Evolutionary conservation across 495 filamentous ascomycete genomes (phyloP).

Genomic region (Aspergillus homomorphus): DNA sequence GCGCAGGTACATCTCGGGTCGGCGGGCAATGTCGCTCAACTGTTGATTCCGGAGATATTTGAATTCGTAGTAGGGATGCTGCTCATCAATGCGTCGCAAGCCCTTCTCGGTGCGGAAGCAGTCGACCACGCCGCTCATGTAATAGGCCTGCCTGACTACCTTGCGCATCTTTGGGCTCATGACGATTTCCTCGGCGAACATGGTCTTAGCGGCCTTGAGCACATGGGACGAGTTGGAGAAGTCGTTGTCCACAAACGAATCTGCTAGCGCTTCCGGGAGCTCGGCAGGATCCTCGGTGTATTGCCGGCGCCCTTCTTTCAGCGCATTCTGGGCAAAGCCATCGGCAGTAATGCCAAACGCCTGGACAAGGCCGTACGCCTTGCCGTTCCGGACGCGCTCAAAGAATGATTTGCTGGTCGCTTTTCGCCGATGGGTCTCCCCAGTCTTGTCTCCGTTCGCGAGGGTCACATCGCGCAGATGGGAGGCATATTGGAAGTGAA

Average conservation of each 20-base stretch:
- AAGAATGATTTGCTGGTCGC: constrained; percentile 70
- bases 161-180: constrained; percentile 88
- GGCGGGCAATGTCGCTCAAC: constrained; percentile 71
- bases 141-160: constrained; percentile 76
- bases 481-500: constrained; percentile 89
- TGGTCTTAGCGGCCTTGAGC: constrained; percentile 70
- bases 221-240: constrained; percentile 76
- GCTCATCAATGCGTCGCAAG: constrained; percentile 87
- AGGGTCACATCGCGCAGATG: constrained; percentile 70
- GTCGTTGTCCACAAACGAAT: constrained; percentile 66
- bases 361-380: constrained; percentile 76
- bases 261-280: constrained; percentile 82
- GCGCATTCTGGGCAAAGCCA: constrained; percentile 78
- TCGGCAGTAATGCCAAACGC: constrained; percentile 90
- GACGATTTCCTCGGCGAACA: constrained; percentile 89
- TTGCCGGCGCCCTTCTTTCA: constrained; percentile 70
- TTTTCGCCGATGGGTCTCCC: constrained; percentile 68
- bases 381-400: constrained; percentile 76
- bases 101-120: constrained; percentile 92
- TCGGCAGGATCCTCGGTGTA: constrained; percentile 77
- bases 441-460: constrained; percentile 51
- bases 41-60: constrained; percentile 92
- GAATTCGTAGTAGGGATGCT: constrained; percentile 95
- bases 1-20: constrained; percentile 83
- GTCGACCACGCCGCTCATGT: constrained; percentile 75